Evolutionary conservation across 2,329 filamentous ascomycete species (phyloP), one percentile per base, ranked within the genome.

Genomic region (Exophiala mesophila): DNA sequence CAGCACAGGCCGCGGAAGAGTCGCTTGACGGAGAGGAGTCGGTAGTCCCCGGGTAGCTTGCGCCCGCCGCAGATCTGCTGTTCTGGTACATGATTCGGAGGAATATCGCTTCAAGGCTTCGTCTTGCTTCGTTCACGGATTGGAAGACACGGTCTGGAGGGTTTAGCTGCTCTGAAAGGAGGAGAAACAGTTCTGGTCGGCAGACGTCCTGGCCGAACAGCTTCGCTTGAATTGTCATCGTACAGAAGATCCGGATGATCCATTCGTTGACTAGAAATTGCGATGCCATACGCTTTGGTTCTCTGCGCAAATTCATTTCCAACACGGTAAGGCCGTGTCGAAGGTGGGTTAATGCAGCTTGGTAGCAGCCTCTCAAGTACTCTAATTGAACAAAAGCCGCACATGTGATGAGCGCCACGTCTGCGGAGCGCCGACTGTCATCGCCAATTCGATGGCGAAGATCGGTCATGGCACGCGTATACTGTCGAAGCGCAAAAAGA

Each of bases 381-480:
- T 72, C 69, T 23, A 70, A 39, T 21, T 56, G 63, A 2, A 66
- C 55, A 36, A 71, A 71, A 0, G 69, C 19, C 36, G 68, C 52
- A 35, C 67, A 71, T 1, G 62, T 57, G 18, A 70, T 63, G 13
- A 71, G 56, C 3, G 61, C 59, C n/a, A 67, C 52, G 3, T 62
- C 58, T 1, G 62, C 34, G 2, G 62, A 61, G 8, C 54, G 44
- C 13, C 56, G 57, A 17, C 57, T 54, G 12, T 44, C 48, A 17
- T 29, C 36, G 10, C 36, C 34, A 10, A 60, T 46, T 31, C 61
- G 62, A 3, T 45, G 54, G 30, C 59, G 59, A 4, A 71, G 49
- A 34, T 61, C 45, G 5, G 47, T 35, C 38, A 71, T 70, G 3
- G 67, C 63, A 35, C 65, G 64, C 46, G 56, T 65, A 36, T 71